Percentiles rank a stretch among this genome's conserved stretches.
phyloP scores from a whole-genome alignment of 768 basidiomycete species.

The Suillus cothurnatus region DNA sequence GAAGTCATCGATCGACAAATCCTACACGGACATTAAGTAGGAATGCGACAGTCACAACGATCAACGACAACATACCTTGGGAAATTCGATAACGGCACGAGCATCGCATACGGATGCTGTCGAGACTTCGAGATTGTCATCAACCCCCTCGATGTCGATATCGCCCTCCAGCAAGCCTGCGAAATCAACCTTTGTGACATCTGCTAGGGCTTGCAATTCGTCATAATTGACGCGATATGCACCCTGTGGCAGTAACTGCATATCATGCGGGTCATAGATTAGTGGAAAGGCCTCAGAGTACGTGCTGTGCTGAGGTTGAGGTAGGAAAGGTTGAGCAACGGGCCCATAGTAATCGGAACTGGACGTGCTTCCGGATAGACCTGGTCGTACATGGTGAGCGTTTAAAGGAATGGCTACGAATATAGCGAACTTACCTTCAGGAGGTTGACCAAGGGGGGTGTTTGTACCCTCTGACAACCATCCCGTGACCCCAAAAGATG shows the following conservation, averaged over 20 bases:
- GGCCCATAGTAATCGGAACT: not conserved
- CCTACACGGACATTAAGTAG: not conserved
- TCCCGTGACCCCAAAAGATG: not conserved
- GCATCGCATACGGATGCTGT: not conserved
- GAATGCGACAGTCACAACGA: not conserved
- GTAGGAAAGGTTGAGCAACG: not conserved
- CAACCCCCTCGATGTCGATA: not conserved
- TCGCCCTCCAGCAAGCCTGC: not conserved
- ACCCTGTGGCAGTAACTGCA: not conserved
- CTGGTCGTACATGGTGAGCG: not conserved
- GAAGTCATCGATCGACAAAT: not conserved
- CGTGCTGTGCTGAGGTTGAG: not conserved
- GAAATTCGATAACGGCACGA: not conserved
- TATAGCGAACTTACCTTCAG: not conserved
- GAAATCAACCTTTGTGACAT: not conserved
- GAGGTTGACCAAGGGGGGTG: not conserved
- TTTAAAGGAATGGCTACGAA: not conserved
- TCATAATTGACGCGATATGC: not conserved
- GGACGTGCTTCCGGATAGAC: not conserved
- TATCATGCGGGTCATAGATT: not conserved
- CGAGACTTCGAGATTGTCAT: not conserved
- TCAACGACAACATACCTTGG: not conserved
- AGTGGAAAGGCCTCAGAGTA: slow-evolving; percentile 40
- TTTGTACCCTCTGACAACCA: not conserved
- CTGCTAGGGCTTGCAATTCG: not conserved